Base-by-base conservation (phyloP, 306 rosid genomes). In the Lotus japonicus region DNA sequence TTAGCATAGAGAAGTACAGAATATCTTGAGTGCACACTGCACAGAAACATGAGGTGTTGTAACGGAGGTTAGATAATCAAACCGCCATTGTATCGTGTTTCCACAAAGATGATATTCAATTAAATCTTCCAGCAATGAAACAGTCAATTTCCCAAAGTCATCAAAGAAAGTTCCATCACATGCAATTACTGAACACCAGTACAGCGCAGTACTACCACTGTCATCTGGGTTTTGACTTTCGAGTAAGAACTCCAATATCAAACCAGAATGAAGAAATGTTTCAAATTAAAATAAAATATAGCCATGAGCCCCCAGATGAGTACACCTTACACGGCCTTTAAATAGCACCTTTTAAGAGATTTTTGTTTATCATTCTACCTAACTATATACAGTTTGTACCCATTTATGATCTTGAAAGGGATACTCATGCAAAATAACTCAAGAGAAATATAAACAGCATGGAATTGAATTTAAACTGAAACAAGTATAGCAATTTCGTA, bases 401-500 rank as follows among this genome's bases (percentile, higher is more conserved):
- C 16, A 48, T 54, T 39, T 21, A 73, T 36, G 46, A 31, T 56
- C 48, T 61, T 66, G 12, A 38, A 68, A 57, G 58, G 43, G 49
- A 45, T 21, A 57, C 23, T 33, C 65, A 5, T 6, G 54, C 56
- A 44, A 23, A 66, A 39, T 5, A 64, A 46, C 15, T 26, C 59
- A 1, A 11, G 64, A 11, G 58, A 52, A 45, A 60, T 9, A 55
- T 38, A 50, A 55, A 65, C 59, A 53, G 53, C 35, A 58, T 52
- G 66, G 31, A 67, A 72, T 15, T 58, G 58, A 75, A 59, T 65
- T 58, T 45, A 61, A 80, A 36, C 56, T 26, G 9, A 68, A 64
- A 73, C 65, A 53, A 38, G 63, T 46, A 48, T 18, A 18, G 1
- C 9, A 21, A 58, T 1, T 74, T 74, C 54, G 56, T 16, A 59